Conservation (phyloP, 805 yeast species). For the Cyberlindnera mississippiensis region DNA sequence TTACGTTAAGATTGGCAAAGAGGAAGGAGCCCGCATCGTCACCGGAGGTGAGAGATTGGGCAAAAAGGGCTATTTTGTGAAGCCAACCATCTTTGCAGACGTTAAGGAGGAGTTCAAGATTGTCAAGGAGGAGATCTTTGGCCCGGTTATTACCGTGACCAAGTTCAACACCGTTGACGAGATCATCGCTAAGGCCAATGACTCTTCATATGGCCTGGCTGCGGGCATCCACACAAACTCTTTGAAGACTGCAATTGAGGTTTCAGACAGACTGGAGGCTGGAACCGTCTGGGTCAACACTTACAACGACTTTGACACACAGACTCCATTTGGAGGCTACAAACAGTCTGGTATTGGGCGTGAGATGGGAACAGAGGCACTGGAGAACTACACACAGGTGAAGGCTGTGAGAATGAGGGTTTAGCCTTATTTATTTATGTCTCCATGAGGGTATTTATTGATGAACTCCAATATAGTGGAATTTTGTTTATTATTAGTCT, state of each 20-base stretch:
- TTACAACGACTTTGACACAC: slow-evolving; percentile 81
- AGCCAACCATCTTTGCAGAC: slow-evolving; percentile 73
- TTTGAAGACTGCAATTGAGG: slow-evolving; percentile 70
- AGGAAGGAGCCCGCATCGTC: slow-evolving; percentile 77
- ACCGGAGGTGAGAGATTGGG: slow-evolving; percentile 66
- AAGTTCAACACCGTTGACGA: slow-evolving; percentile 83
- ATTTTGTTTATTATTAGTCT: no score
- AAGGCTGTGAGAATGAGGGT: slow-evolving; percentile 83
- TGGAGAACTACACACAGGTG: slow-evolving; percentile 78
- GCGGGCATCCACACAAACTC: slow-evolving; percentile 85
- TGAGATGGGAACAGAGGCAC: slow-evolving; percentile 87
- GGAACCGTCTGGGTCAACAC: slow-evolving; percentile 94
- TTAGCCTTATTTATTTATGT: no score
- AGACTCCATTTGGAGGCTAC: slow-evolving; percentile 91
- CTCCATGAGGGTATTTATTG: no score
- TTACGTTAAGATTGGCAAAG: slow-evolving; percentile 72
- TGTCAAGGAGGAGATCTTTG: slow-evolving; percentile 79
- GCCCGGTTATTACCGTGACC: slow-evolving; percentile 84
- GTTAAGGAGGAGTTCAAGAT: slow-evolving; percentile 64
- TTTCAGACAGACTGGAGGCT: slow-evolving; percentile 69
- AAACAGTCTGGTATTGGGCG: slow-evolving; percentile 90
- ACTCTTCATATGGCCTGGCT: slow-evolving; percentile 79
- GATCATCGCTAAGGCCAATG: slow-evolving; percentile 73
- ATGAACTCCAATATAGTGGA: no score
- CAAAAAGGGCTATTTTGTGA: slow-evolving; percentile 61